These are phyloP conservation scores for Santalum album DNA, from an alignment of 164 flowering plant genomes.

Conservation along the genomic window DNA sequence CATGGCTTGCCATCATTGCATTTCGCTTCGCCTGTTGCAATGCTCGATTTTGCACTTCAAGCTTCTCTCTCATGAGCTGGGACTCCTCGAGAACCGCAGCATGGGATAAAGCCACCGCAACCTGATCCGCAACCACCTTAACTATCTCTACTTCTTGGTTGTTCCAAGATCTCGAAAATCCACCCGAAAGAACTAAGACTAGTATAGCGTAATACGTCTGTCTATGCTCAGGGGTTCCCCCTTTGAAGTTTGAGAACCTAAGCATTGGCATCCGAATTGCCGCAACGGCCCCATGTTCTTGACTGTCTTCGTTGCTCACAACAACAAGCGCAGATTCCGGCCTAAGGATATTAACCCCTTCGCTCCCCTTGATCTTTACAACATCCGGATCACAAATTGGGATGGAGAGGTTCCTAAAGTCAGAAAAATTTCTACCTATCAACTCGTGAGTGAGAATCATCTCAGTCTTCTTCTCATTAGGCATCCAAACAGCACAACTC, in stretches of 20 bases:
- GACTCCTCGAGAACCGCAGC: slow-evolving; percentile 95
- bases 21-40: slow-evolving; percentile 64
- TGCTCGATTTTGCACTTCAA: slow-evolving; percentile 76
- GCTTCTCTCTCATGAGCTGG: slow-evolving; percentile 74
- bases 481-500: slow-evolving; percentile 97
- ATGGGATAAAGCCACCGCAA: slow-evolving; percentile 95
- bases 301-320: slow-evolving; percentile 38
- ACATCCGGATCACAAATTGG: slow-evolving; percentile 61
- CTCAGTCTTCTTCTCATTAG: slow-evolving; percentile 53
- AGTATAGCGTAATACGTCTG: slow-evolving; percentile 73
- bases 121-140: slow-evolving; percentile 93
- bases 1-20: slow-evolving; percentile 93
- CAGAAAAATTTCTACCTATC: slow-evolving; percentile 33
- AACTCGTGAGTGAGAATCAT: slow-evolving; percentile 73
- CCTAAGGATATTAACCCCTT: slow-evolving; percentile 50
- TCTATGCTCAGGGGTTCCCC: slow-evolving; percentile 77
- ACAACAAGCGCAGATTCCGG: slow-evolving; percentile 61
- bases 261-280: slow-evolving; percentile 97
- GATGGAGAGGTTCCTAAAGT: slow-evolving; percentile 20
- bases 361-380: slow-evolving; percentile 39
- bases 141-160: slow-evolving; percentile 78
- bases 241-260: slow-evolving; percentile 73
- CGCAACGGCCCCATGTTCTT: slow-evolving; percentile 64
- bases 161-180: slow-evolving; percentile 49
- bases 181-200: slow-evolving; percentile 74